phyloP scores from a whole-genome alignment of 2,329 filamentous ascomycete species.

The Beauveria sp. region DNA sequence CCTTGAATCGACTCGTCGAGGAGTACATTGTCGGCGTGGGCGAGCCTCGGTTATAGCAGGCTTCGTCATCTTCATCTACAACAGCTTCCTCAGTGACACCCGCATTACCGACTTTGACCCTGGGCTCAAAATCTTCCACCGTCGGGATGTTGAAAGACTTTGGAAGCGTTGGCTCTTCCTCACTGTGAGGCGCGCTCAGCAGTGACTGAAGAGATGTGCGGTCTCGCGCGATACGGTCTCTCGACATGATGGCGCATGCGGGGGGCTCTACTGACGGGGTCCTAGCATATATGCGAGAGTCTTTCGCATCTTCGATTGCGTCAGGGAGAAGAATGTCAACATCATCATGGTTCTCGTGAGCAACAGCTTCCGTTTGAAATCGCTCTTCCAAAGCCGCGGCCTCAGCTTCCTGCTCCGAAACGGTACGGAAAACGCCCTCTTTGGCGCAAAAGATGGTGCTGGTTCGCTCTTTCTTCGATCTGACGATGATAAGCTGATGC shows the following conservation, averaged over 20 bases:
- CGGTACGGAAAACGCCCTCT: constrained; percentile 55
- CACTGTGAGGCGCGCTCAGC: constrained; percentile 46
- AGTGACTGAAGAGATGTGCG: constrained; percentile 54
- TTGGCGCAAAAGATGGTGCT: constrained; percentile 53
- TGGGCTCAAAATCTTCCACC: constrained; percentile 16
- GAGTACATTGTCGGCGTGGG: constrained; percentile 30
- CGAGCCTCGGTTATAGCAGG: constrained; percentile 20
- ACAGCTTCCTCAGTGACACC: constrained; percentile 6
- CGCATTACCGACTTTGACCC: background rate
- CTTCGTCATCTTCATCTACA: constrained; percentile 9
- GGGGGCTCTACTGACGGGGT: constrained; percentile 58
- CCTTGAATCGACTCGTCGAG: constrained; percentile 37
- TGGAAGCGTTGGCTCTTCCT: constrained; percentile 25
- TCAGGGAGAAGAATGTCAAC: constrained; percentile 13
- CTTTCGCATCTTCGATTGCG: constrained; percentile 24
- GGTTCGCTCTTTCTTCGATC: constrained; percentile 32
- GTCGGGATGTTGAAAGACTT: constrained; percentile 36
- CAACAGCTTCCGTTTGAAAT: constrained; percentile 19
- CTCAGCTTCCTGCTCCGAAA: constrained; percentile 48
- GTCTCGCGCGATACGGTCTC: constrained; percentile 45
- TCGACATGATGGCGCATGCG: constrained; percentile 46
- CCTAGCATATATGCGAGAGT: constrained; percentile 40
- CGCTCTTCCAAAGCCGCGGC: constrained; percentile 33
- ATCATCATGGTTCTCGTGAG: constrained; percentile 19
- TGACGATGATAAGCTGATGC: constrained; percentile 16